Conservation (phyloP, 805 yeast species). For the Alloascoidea hylecoeti region DNA sequence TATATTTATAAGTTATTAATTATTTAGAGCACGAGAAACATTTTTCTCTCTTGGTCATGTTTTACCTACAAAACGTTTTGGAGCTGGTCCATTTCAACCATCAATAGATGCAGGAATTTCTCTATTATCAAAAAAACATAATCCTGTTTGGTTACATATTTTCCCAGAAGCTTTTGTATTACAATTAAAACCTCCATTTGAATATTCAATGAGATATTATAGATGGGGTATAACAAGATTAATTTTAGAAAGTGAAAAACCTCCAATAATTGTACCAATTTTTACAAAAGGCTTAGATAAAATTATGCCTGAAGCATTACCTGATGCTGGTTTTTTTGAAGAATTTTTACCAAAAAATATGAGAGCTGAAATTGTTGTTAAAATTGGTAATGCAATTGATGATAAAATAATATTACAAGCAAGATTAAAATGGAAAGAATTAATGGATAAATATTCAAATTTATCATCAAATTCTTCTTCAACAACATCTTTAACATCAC, state of each 20-base stretch:
- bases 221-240: conserved; percentile 90
- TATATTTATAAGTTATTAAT: conserved; percentile 10
- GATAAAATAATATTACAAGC: conserved; percentile 43
- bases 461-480: neutral
- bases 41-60: conserved; percentile 86
- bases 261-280: conserved; percentile 83
- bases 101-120: conserved; percentile 78
- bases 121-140: conserved; percentile 31
- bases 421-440: conserved; percentile 54
- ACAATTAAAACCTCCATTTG: conserved; percentile 66
- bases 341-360: conserved; percentile 47
- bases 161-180: conserved; percentile 93
- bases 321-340: conserved; percentile 37
- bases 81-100: conserved; percentile 87
- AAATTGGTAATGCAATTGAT: conserved; percentile 58
- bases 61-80: conserved; percentile 78
- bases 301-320: conserved; percentile 62
- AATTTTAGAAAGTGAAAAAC: conserved; percentile 64
- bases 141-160: conserved; percentile 62
- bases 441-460: conserved; percentile 34
- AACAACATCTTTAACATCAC: no score
- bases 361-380: conserved; percentile 54
- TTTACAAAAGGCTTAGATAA: conserved; percentile 79
- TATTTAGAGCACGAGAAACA: neutral
- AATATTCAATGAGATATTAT: conserved; percentile 85